Base-by-base conservation (phyloP, 148 eudicot genomes). In the Cornus kousa region DNA sequence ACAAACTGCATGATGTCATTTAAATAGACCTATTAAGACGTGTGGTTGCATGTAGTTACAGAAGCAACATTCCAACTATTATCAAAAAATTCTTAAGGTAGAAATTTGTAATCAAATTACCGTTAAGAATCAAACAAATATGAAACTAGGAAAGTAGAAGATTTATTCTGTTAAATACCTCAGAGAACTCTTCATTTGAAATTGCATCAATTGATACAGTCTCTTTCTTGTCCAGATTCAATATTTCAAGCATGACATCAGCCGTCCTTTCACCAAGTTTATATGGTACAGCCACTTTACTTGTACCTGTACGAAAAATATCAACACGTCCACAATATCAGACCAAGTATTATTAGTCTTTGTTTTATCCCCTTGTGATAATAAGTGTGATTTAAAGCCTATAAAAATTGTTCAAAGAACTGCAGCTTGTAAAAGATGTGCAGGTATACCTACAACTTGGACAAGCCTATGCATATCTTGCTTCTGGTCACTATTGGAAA, bases 131-230 rank as follows among this genome's bases (percentile, higher is more conserved):
- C 48, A 9, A 43, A 43, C 48, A 43, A 43, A 7, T n/a, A 16
- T 48, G 60, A 68, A 48, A 46, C 11, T 68, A 9, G 20, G 17
- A 23, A 23, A 50, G 5, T 37, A 74, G 69, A 4, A 9, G 48
- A 43, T 50, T 53, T 46, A 67, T 32, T 43, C 33, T 70, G 70
- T 28, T 64, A n/a, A 83, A 87, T 84, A 94, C 99, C 98, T 97
- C 97, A 73, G 94, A 87, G 78, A 97, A 91, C 68, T 94, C 98
- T 85, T 88, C 94, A 86, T 97, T 88, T 72, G 99, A 97, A 72
- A 97, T 85, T 24, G 88, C 77, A 82, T 91, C 97, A 76, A 94
- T 82, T 68, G 89, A 59, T 68, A 94, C 80, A 74, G 82, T 85
- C 85, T 97, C 99, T 83, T 89, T 94, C 85, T 92, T 97, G 90